These are phyloP conservation scores for Kodamaea neixiangensis DNA, from an alignment of 805 yeast genomes.

Conservation along the genomic window DNA sequence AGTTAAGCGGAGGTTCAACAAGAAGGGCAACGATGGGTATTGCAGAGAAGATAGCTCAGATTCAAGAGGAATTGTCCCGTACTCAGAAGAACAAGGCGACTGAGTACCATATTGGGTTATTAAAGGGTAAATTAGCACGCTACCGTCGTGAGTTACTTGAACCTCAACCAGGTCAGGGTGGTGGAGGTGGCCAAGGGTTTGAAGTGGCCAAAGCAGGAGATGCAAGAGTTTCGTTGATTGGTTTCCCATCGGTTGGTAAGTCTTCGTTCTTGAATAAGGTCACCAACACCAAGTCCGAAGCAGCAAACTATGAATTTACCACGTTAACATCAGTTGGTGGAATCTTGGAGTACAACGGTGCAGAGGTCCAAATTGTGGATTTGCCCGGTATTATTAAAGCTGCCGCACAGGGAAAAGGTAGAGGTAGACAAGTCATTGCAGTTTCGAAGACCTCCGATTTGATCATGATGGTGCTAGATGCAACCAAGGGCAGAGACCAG, in stretches of 20 bases:
- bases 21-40: slow-evolving; percentile 15
- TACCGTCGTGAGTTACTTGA: slow-evolving; percentile 88
- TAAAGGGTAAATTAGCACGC: slow-evolving; percentile 93
- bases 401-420: slow-evolving; percentile 95
- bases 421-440: slow-evolving; percentile 96
- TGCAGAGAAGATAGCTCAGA: slow-evolving; percentile 76
- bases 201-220: slow-evolving; percentile 96
- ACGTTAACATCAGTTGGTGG: slow-evolving; percentile 97
- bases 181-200: slow-evolving; percentile 80
- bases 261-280: slow-evolving; percentile 87
- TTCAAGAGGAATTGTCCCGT: slow-evolving; percentile 90
- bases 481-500: slow-evolving; percentile 91
- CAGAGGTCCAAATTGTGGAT: slow-evolving; percentile 96
- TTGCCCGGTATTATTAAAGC: slow-evolving; percentile 97
- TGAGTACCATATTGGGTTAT: slow-evolving; percentile 91
- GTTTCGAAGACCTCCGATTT: slow-evolving; percentile 95
- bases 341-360: slow-evolving; percentile 91
- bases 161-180: slow-evolving; percentile 77
- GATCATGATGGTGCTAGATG: slow-evolving; percentile 91
- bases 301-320: slow-evolving; percentile 94
- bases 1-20: neutral
- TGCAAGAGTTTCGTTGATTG: slow-evolving; percentile 92
- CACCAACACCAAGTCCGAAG: slow-evolving; percentile 91
- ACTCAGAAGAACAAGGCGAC: slow-evolving; percentile 98
- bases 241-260: slow-evolving; percentile 97